Evolutionary conservation across 1,284 basidiomycete species (phyloP), one percentile per base, ranked within the genome.

Genomic region (Rhodotorula sp.): DNA sequence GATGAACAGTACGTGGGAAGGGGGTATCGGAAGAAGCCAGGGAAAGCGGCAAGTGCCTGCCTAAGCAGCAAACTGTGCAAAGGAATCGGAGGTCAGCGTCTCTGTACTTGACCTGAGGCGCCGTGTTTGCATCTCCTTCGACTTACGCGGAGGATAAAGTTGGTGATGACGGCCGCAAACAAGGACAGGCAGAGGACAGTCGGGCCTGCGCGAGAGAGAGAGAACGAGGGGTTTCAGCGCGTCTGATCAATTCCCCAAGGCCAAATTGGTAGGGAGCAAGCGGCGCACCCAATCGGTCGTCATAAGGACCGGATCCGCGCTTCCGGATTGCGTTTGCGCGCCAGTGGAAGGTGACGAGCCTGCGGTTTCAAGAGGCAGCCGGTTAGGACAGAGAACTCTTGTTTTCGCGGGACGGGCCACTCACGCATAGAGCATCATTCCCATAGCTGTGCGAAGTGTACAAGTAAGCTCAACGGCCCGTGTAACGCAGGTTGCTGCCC

Each of bases 321-420:
- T 89, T 87, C 64, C 95, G 88, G 80, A 99, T 99, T 31, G 94
- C 93, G 46, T 88, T 86, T 21, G 96, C 97, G 78, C 96, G 89
- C 92, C 94, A 95, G 82, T 98, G 95, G 82, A 95, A 98, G 58
- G 93, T 93, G 77, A 91, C 90, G 26, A 99, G 84, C n/a, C 68
- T 71, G 69, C 56, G 34, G 18, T 43, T 8, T 5, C 23, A 0
- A 3, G 29, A 34, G 84, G 43, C 67, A 69, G 68, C 60, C 29
- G 23, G 26, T 31, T 43, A 64, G 48, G 26, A 26, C 18, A 3
- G 12, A 20, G 21, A 21, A 2, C 20, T 1, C 2, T 21, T 48
- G 3, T 3, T 6, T 14, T 7, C 26, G 15, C 21, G 39, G 20
- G 3, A 8, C 8, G 26, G 15, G 7, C 20, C 26, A 61, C 71